Evolutionary conservation across 2,329 filamentous ascomycete genomes (phyloP), one percentile per base, ranked within the genome.

Genomic region (Fonsecaea erecta): DNA sequence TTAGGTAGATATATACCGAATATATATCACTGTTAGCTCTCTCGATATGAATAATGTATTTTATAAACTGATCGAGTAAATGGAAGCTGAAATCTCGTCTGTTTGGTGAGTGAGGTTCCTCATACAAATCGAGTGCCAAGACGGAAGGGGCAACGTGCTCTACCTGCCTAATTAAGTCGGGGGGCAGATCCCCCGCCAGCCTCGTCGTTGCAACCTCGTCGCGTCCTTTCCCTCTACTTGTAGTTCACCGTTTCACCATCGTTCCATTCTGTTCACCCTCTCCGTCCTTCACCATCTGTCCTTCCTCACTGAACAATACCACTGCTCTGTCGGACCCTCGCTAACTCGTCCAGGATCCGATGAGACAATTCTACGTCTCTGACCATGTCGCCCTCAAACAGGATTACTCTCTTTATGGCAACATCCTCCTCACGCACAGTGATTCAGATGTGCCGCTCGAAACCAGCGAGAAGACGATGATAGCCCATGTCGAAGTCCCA

Each of bases 351-450:
- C 40, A 48, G 59, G 60, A 60, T n/a, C 64, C 54, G 66, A 72
- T 72, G 70, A 63, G 63, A 35, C 54, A 28, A 12, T 60, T 73
- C 43, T 64, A 69, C 37, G 18, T 71, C 7, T 66, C 80, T 69
- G 80, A 82, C 70, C 78, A 77, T 52, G 76, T 79, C 64, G 75
- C 74, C 58, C 75, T 80, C 54, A 77, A 75, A 53, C 68, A 71
- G 65, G 75, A 81, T 73, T 72, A 70, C 40, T 72, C 73, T 68
- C 74, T 76, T 63, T 73, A 83, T 32, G 83, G 80, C 52, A 76
- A 80, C 18, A 76, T 84, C 8, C 81, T 82, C 67, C 72, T 76
- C 34, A 77, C 71, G 2, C 61, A 60, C 54, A 63, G 55, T 53
- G 72, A 74, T 35, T 63, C 68, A 16, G 64, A 72, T 37, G 68